Evolutionary conservation across 306 rosid genomes (phyloP).

Genomic region (Mimosa pudica): DNA sequence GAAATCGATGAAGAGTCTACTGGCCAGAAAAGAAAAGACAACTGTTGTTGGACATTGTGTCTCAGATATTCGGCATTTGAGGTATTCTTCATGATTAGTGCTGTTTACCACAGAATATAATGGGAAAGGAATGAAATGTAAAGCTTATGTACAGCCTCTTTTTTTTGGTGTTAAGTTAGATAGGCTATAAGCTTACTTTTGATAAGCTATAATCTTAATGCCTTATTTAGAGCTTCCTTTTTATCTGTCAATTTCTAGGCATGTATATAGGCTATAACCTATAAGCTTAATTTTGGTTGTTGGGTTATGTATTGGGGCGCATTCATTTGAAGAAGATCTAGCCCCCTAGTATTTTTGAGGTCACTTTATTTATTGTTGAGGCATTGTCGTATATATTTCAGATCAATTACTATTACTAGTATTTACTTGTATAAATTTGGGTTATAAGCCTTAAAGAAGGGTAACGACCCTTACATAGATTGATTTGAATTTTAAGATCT

Average conservation of each 20-base stretch:
- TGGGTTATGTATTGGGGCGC: background rate
- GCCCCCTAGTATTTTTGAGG: background rate
- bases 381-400: background rate
- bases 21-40: no score
- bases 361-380: background rate
- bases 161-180: background rate
- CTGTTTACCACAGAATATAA: background rate
- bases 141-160: background rate
- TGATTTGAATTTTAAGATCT: background rate
- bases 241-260: background rate
- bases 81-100: background rate
- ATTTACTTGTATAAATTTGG: background rate
- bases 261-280: background rate
- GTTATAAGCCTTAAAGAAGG: background rate
- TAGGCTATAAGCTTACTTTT: no score
- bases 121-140: background rate
- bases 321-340: background rate
- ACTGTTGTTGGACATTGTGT: background rate
- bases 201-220: background rate
- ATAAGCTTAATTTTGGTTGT: background rate
- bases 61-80: background rate
- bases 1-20: background rate
- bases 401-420: background rate
- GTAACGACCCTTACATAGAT: background rate
- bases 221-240: background rate